Evolutionary conservation across 345 rosid genomes (phyloP).

Genomic region (Gynandropsis gynandra): DNA sequence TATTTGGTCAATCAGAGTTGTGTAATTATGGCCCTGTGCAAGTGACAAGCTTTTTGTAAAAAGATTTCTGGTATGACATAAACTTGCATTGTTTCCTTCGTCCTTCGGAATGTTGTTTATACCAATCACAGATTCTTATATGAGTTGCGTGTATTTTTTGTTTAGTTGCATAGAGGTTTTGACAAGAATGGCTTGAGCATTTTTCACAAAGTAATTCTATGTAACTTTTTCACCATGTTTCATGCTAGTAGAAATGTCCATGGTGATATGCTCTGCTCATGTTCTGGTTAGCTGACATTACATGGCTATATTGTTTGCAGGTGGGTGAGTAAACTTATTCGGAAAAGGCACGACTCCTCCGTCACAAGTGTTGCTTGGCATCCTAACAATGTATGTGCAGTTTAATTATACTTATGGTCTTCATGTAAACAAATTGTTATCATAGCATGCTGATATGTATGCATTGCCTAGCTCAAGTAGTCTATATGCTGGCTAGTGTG

Average conservation of each 20-base stretch:
- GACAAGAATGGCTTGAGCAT: slow-evolving; percentile 1
- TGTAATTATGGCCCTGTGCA: background rate
- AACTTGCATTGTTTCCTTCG: background rate
- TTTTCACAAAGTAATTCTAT: background rate
- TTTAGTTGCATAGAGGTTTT: slow-evolving; percentile 13
- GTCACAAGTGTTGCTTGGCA: slow-evolving; percentile 98
- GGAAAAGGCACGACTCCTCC: slow-evolving; percentile 85
- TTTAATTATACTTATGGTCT: slow-evolving; percentile 4
- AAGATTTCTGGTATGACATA: too few relatives aligned
- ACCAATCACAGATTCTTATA: background rate
- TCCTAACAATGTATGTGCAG: slow-evolving; percentile 77
- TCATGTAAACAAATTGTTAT: background rate
- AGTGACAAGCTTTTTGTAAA: too few relatives aligned
- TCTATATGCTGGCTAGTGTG: background rate
- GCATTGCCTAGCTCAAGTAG: background rate
- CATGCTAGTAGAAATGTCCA: background rate
- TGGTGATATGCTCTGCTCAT: background rate
- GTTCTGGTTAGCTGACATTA: slow-evolving; percentile 19
- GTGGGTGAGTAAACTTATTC: slow-evolving; percentile 99
- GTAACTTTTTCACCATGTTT: background rate
- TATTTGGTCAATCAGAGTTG: slow-evolving; percentile 3
- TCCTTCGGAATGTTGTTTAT: slow-evolving; percentile 1
- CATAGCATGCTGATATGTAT: background rate
- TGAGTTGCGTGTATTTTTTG: background rate
- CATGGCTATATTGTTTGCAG: slow-evolving; percentile 36